Evolutionary conservation across 2,329 filamentous ascomycete genomes (phyloP).

Genomic region (Sclerotinia glacialis): DNA sequence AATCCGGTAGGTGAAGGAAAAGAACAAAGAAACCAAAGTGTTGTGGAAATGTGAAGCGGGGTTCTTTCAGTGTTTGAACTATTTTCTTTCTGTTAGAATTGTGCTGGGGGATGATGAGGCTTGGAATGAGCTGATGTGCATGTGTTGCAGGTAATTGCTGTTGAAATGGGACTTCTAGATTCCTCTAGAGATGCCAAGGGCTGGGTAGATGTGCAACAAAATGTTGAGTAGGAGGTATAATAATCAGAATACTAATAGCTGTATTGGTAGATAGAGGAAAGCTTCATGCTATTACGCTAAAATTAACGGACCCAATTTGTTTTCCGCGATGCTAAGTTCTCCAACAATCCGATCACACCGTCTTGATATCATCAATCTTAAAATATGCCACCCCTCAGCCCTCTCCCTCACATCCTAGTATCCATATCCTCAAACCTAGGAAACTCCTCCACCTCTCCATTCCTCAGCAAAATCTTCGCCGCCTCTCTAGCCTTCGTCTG

Average conservation of each 20-base stretch:
- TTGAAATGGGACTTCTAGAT: not conserved
- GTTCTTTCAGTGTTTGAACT: not conserved
- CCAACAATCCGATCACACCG: too few relatives aligned
- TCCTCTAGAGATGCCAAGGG: not conserved
- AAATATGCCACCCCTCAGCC: not conserved
- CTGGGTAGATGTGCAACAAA: conserved; percentile 1
- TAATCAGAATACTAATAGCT: not conserved
- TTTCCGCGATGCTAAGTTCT: not conserved
- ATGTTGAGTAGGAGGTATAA: not conserved
- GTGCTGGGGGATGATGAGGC: too few relatives aligned
- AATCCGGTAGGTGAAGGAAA: too few relatives aligned
- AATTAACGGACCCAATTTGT: too few relatives aligned
- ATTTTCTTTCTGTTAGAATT: too few relatives aligned
- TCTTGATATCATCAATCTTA: too few relatives aligned
- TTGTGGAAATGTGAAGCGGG: not conserved
- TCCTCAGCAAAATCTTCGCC: not conserved
- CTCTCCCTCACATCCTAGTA: not conserved
- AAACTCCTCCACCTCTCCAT: conserved; percentile 13
- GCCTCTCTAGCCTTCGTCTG: not conserved
- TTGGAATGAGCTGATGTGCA: too few relatives aligned
- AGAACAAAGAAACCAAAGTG: not conserved
- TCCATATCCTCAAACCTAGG: conserved; percentile 18
- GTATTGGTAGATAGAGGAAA: not conserved
- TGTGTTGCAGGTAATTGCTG: too few relatives aligned
- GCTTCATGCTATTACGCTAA: too few relatives aligned